Base-by-base conservation (phyloP, 257 asterid genomes). In the Haberlea rhodopensis region DNA sequence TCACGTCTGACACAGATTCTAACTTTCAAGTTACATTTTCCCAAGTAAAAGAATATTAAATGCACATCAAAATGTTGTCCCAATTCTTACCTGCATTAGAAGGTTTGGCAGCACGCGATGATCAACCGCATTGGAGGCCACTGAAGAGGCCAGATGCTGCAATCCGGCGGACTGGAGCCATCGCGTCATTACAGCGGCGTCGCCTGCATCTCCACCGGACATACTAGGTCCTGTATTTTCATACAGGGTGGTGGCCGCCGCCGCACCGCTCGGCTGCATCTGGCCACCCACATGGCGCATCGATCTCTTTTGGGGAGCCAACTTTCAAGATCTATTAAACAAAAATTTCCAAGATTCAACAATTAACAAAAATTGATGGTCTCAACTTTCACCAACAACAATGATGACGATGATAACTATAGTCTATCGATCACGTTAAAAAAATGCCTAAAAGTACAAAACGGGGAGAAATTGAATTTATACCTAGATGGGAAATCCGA, bases 81-180 rank as follows among this genome's bases (percentile, higher is more conserved):
- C 4, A 63, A 57, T 31, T 23, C 27, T 29, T 78, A 90, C 97
- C 97, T 87, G 97, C 94, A 85, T 85, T 53, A 82, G 79, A 57
- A 87, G 83, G 68, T 82, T 85, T 25, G 97, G 97, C 16, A 90
- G 90, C 66, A 72, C 70, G 34, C 95, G 88, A 32, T 87, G 78
- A 85, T 87, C 95, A 13, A 82, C 82, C n/a, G 89, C 81, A 67
- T 77, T 80, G 40, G 95, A 82, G 29, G 96, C 95, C 85, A 84
- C 31, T 37, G 99, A 95, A 66, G 99, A 89, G 67, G 91, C 94
- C 94, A 92, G 87, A 87, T 92, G 99, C 90, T 94, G 99, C 84
- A 90, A 81, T 65, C 99, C 99, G 5, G 99, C 95, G 71, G 99
- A 94, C 78, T 90, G 97, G 65, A 94, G 95, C 99, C 97, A 94